A percentile compares a stretch with the other conserved stretches of the same genome.
Conservation (phyloP, 2,329 filamentous ascomycete genomes). For the Fusarium avenaceum region DNA sequence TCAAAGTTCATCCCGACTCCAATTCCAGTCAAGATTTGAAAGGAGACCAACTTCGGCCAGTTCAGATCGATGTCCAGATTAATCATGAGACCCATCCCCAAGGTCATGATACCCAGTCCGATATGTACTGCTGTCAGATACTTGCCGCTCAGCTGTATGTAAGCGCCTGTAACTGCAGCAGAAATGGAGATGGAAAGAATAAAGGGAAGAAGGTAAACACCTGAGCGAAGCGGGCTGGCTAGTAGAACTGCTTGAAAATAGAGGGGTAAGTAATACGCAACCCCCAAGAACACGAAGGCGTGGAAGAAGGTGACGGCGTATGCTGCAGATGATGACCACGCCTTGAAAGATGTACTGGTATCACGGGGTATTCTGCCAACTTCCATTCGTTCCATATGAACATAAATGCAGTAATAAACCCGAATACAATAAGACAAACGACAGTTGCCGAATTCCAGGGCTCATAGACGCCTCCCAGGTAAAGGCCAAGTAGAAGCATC, state of each 20-base stretch:
- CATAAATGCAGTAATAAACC: conserved; percentile 61
- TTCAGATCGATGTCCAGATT: conserved; percentile 65
- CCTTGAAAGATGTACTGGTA: conserved; percentile 72
- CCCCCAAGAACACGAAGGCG: conserved; percentile 71
- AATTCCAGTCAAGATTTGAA: conserved; percentile 70
- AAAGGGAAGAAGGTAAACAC: conserved; percentile 73
- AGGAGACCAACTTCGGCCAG: conserved; percentile 64
- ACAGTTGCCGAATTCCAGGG: conserved; percentile 74
- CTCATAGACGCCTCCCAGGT: conserved; percentile 74
- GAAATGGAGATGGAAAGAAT: conserved; percentile 62
- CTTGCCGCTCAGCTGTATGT: conserved; percentile 67
- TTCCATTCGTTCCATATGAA: conserved; percentile 74
- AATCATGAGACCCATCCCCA: conserved; percentile 71
- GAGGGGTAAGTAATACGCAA: conserved; percentile 78
- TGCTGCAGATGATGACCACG: conserved; percentile 68
- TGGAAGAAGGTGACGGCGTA: conserved; percentile 63
- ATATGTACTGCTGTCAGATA: conserved; percentile 69
- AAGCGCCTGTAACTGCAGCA: conserved; percentile 58
- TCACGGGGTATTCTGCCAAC: conserved; percentile 75
- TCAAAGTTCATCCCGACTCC: conserved; percentile 75
- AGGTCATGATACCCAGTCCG: conserved; percentile 67
- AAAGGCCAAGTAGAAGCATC: conserved; percentile 78
- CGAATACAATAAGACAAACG: conserved; percentile 73
- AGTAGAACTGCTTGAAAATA: conserved; percentile 79
- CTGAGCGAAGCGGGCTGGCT: conserved; percentile 71